These are phyloP conservation scores for Pneumocystis canis DNA, from an alignment of 1,139 yeast genomes.

Conservation along the genomic window DNA sequence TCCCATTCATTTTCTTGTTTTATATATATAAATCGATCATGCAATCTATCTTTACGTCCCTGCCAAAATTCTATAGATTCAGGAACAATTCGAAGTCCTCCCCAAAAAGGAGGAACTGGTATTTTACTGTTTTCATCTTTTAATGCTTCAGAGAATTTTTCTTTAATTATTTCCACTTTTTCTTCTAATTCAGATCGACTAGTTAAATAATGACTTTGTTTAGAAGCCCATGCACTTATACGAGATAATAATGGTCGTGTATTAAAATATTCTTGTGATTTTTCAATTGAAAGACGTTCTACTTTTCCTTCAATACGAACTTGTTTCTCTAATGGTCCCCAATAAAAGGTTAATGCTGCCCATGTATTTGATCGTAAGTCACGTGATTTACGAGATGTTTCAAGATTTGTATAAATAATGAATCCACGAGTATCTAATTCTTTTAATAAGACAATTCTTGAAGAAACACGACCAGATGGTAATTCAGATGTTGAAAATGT, in stretches of 20 bases:
- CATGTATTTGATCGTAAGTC: conserved; percentile 60
- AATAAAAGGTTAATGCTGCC: conserved; percentile 51
- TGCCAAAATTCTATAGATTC: conserved; percentile 94
- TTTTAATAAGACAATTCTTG: conserved; percentile 70
- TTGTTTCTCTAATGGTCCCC: conserved; percentile 83
- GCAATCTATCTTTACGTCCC: conserved; percentile 78
- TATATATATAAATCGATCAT: conserved; percentile 64
- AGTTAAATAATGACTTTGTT: conserved; percentile 53
- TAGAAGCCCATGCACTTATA: conserved; percentile 95
- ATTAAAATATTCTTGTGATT: conserved; percentile 59
- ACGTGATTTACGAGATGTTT: conserved; percentile 58
- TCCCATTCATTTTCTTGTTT: conserved; percentile 2
- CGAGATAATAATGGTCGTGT: conserved; percentile 87
- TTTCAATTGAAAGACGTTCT: conserved; percentile 59
- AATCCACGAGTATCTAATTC: conserved; percentile 72
- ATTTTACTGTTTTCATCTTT: conserved; percentile 26
- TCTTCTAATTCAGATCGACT: conserved; percentile 50
- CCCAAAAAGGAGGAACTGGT: conserved; percentile 92
- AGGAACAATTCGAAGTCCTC: conserved; percentile 80
- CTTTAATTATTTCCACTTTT: conserved; percentile 33
- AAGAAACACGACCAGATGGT: conserved; percentile 77
- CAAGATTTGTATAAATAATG: conserved; percentile 87
- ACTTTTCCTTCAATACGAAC: conserved; percentile 82
- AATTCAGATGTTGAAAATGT: conserved; percentile 73
- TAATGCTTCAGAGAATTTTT: conserved; percentile 45